Base-by-base conservation (phyloP, 192 early-diverging fungal genomes). In the Martensiomyces pterosporus region DNA sequence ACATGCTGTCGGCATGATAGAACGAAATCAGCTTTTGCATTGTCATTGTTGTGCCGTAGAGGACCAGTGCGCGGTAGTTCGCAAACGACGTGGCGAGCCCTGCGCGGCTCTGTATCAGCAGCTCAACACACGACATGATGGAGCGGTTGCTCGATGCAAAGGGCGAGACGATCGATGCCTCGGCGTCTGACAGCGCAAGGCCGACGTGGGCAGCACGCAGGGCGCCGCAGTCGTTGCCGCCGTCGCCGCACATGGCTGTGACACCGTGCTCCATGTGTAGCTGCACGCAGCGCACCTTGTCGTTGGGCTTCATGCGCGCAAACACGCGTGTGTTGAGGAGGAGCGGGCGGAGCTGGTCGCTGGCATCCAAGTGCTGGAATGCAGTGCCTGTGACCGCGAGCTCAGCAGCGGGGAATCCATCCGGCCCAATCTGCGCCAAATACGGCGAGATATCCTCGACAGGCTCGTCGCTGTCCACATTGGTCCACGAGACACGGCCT, bases 211-310 rank as follows among this genome's bases (percentile, higher is more conserved):
- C 79, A 9, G 86, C 85, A 39, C 86, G 84, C 41, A 91, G 67
- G 17, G 89, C 87, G 21, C 85, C 86, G 48, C 83, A 85, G 57
- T 91, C 89, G 54, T 91, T 91, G 32, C 86, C 87, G 57, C 89
- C 89, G 47, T 91, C 89, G 39, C 89, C 89, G 63, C 85, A 85
- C 89, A 91, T 91, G 27, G 82, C 86, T 9, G 85, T 84, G 47
- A 90, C 81, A 10, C 75, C 80, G 23, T 74, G 76, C 49, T 82
- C 82, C 85, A 90, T 88, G 46, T 88, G 86, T 16, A 82, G 64
- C 43, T 82, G 67, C 42, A 89, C 81, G 60, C 85, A 87, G 23
- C 76, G 59, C n/a, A 89, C 81, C 60, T 90, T 90, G 48, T 85
- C 81, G 42, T 79, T 71, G 36, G 88, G 88, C 55, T 80, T 79